Percentiles rank a stretch among this genome's conserved stretches.
These are phyloP conservation scores for Dictyostelium brefeldianum DNA, from an alignment of 78 protist genomes.

Conservation along the genomic window DNA sequence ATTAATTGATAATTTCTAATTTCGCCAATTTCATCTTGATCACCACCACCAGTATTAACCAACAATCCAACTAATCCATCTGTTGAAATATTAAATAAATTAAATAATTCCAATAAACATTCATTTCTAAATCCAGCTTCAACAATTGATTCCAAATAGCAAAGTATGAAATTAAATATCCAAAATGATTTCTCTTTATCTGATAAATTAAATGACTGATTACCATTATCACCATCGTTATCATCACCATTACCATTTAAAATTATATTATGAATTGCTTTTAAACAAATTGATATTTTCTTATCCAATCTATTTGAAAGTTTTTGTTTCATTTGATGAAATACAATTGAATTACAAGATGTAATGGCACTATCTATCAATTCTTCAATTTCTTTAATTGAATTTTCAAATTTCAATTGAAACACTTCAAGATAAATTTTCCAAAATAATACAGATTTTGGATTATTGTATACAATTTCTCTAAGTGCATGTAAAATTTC, in stretches of 20 bases:
- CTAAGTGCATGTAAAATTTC: constrained; percentile 3
- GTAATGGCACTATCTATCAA: neutral
- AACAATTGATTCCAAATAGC: neutral
- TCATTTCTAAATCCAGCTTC: constrained; percentile 41
- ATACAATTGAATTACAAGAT: constrained; percentile 17
- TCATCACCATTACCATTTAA: neutral
- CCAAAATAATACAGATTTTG: constrained; percentile 29
- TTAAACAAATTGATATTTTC: constrained; percentile 1
- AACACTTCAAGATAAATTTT: constrained; percentile 57
- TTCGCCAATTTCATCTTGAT: neutral
- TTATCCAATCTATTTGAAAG: constrained; percentile 15
- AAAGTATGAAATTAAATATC: constrained; percentile 24
- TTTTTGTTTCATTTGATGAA: constrained; percentile 15
- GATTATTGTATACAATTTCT: constrained; percentile 41
- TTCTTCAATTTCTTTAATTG: constrained; percentile 35
- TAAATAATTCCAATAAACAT: neutral
- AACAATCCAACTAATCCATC: too few species aligned
- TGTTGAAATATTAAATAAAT: neutral
- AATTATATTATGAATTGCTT: neutral
- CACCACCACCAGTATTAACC: neutral
- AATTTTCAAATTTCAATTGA: constrained; percentile 24
- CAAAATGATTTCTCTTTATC: constrained; percentile 52
- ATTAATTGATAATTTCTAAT: neutral
- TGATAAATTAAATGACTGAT: neutral
- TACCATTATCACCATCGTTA: neutral